A percentile compares a stretch with the other conserved stretches of the same genome.
phyloP scores from a whole-genome alignment of 2,329 filamentous ascomycete genomes.

The Graphilbum fragrans region DNA sequence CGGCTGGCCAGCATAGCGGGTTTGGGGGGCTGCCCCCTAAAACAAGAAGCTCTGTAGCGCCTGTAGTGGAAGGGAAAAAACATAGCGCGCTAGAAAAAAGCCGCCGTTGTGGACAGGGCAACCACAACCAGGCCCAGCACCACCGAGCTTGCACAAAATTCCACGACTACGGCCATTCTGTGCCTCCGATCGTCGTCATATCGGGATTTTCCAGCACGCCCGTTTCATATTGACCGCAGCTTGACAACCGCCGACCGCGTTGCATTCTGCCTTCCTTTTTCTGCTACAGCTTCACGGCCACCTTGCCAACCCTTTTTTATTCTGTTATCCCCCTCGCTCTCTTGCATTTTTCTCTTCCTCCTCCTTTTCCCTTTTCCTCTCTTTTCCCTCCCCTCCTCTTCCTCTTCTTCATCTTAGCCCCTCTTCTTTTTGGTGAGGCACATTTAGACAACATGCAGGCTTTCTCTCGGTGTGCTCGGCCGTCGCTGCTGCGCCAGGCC shows the following conservation, averaged over 20 bases:
- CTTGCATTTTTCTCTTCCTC: not conserved
- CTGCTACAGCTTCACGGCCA: too few species aligned
- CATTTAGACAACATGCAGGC: conserved; percentile 60
- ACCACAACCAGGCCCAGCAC: too few species aligned
- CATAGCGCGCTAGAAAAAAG: too few species aligned
- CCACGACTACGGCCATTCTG: too few species aligned
- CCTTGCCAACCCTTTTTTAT: not conserved
- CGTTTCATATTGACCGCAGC: not conserved
- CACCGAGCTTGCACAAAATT: too few species aligned
- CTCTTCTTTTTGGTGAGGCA: not conserved
- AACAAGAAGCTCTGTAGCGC: too few species aligned
- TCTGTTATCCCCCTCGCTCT: not conserved
- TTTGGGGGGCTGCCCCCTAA: not conserved
- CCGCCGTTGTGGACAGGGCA: too few species aligned
- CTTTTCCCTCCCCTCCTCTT: not conserved
- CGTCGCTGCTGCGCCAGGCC: conserved; percentile 54
- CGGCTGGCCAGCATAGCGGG: not conserved
- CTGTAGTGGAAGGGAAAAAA: too few species aligned
- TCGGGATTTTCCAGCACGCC: not conserved
- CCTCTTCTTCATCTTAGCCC: not conserved
- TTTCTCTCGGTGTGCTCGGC: conserved; percentile 57
- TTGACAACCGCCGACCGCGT: not conserved
- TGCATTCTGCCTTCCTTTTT: not conserved
- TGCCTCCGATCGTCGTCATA: not conserved
- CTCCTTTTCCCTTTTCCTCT: not conserved